Conservation (phyloP, 2,329 filamentous ascomycete genomes). For the Fusarium devonianum region DNA sequence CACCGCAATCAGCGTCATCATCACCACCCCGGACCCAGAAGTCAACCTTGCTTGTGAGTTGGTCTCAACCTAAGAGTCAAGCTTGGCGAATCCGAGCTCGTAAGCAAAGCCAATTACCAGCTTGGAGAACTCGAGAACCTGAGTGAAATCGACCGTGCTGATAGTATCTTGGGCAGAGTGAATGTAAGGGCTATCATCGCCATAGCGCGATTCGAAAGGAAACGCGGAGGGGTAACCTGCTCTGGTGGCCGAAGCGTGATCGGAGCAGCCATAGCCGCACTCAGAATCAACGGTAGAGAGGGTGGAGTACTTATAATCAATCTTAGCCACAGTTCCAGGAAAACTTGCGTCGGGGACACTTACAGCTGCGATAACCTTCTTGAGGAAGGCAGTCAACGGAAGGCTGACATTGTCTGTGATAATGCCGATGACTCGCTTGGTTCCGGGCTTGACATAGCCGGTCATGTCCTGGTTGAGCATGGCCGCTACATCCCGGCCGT, state of each 20-base stretch:
- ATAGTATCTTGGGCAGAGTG: conserved; percentile 77
- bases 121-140: conserved; percentile 70
- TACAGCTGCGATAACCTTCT: conserved; percentile 45
- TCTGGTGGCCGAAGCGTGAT: conserved; percentile 68
- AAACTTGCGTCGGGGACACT: neutral
- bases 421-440: conserved; percentile 46
- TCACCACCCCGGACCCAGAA: neutral
- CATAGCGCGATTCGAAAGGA: conserved; percentile 68
- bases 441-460: conserved; percentile 47
- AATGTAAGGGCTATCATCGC: conserved; percentile 71
- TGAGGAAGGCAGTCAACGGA: conserved; percentile 48
- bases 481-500: conserved; percentile 47
- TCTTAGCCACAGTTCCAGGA: neutral
- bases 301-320: conserved; percentile 42
- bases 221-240: conserved; percentile 71
- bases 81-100: conserved; percentile 60
- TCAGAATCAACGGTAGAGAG: conserved; percentile 55
- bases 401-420: conserved; percentile 51
- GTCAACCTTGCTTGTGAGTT: neutral
- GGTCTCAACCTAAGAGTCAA: conserved; percentile 1
- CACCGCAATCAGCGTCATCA: too few relatives aligned
- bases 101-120: conserved; percentile 57
- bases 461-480: conserved; percentile 57
- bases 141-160: conserved; percentile 70
- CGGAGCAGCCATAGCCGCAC: conserved; percentile 69